Conservation (phyloP, 2,329 filamentous ascomycete genomes). For the Cladosporium sphaerospermum region DNA sequence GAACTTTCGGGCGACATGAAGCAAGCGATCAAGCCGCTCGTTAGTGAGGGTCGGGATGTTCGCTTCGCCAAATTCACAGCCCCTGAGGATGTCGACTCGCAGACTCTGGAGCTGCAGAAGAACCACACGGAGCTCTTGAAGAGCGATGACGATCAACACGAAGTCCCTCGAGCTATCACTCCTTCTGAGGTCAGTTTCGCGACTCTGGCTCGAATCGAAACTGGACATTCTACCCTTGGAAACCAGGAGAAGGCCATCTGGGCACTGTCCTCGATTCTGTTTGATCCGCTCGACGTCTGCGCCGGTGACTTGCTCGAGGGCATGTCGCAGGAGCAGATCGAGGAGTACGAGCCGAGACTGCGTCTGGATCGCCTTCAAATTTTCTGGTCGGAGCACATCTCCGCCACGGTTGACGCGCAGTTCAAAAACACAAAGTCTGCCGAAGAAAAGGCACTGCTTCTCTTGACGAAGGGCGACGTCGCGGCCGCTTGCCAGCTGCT, state of each 20-base stretch:
- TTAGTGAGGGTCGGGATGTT: slow-evolving; percentile 59
- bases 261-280: slow-evolving; percentile 80
- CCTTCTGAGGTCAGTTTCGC: slow-evolving; percentile 43
- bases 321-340: slow-evolving; percentile 38
- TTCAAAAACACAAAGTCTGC: slow-evolving; percentile 55
- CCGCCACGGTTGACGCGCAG: slow-evolving; percentile 33
- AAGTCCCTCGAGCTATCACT: slow-evolving; percentile 55
- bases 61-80: slow-evolving; percentile 58
- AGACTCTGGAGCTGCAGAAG: slow-evolving; percentile 18
- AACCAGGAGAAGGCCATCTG: slow-evolving; percentile 69
- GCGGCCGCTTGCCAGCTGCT: slow-evolving; percentile 77
- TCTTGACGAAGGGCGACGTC: slow-evolving; percentile 71
- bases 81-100: slow-evolving; percentile 33
- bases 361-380: slow-evolving; percentile 58
- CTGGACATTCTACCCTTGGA: slow-evolving; percentile 21
- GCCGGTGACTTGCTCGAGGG: slow-evolving; percentile 27
- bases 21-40: slow-evolving; percentile 51
- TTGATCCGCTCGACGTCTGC: slow-evolving; percentile 55
- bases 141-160: slow-evolving; percentile 19
- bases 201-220: slow-evolving; percentile 38
- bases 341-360: slow-evolving; percentile 33
- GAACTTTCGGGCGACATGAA: slow-evolving; percentile 46
- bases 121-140: slow-evolving; percentile 3
- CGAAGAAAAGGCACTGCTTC: slow-evolving; percentile 79
- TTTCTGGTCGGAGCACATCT: slow-evolving; percentile 52